Evolutionary conservation across 2,329 filamentous ascomycete genomes (phyloP).

Genomic region (Intubia oerlemansii): DNA sequence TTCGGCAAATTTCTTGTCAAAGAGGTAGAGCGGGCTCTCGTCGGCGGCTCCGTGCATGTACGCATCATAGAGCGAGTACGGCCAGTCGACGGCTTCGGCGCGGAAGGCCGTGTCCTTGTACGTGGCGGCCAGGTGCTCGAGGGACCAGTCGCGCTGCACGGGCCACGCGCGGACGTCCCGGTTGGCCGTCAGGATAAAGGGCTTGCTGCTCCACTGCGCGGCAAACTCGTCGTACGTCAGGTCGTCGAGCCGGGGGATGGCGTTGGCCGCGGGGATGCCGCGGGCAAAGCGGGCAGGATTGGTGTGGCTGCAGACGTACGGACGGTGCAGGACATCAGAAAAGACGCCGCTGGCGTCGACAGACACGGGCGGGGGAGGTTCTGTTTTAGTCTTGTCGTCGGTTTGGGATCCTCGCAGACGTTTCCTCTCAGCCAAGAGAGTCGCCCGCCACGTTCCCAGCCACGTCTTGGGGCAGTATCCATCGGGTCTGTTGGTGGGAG

Average conservation of each 20-base stretch:
- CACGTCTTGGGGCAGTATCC: conserved; percentile 23
- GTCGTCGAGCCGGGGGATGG: conserved; percentile 47
- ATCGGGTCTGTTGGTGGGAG: too few relatives aligned
- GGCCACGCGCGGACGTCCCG: conserved; percentile 74
- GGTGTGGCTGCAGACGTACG: conserved; percentile 74
- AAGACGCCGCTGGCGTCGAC: conserved; percentile 63
- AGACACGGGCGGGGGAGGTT: conserved; percentile 17
- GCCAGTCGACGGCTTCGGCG: conserved; percentile 89
- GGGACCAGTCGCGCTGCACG: conserved; percentile 51
- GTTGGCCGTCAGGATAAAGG: conserved; percentile 56
- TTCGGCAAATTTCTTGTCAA: conserved; percentile 68
- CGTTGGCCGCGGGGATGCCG: conserved; percentile 51
- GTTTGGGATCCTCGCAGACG: too few relatives aligned
- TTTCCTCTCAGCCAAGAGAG: conserved; percentile 34
- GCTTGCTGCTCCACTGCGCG: conserved; percentile 51
- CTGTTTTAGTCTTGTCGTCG: neutral
- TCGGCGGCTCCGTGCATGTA: conserved; percentile 68
- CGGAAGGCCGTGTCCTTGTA: conserved; percentile 54
- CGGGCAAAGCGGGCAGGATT: conserved; percentile 41
- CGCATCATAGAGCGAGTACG: conserved; percentile 52
- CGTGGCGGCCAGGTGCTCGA: conserved; percentile 39
- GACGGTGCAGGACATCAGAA: conserved; percentile 76
- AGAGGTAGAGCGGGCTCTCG: conserved; percentile 82
- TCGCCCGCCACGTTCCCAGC: conserved; percentile 71
- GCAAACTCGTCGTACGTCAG: conserved; percentile 56